phyloP scores from a whole-genome alignment of 75 land plant genomes.

The Chamaecyparis obtusa region DNA sequence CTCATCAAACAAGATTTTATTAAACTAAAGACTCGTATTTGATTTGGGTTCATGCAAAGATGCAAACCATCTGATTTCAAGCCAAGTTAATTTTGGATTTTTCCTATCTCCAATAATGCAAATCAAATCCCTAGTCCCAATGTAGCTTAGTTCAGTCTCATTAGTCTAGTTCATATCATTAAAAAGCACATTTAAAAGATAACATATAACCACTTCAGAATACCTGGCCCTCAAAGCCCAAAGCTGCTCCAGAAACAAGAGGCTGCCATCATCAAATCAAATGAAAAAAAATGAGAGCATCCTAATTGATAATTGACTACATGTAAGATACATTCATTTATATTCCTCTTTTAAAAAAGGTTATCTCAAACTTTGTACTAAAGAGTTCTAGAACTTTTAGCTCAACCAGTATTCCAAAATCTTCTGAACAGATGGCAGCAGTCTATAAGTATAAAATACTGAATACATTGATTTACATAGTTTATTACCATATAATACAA shows the following conservation, averaged over 20 bases:
- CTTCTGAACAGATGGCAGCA: too few relatives aligned
- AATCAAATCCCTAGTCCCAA: not conserved
- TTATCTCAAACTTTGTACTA: too few relatives aligned
- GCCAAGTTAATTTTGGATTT: not conserved
- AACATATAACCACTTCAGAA: not conserved
- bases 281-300: constrained; percentile 4
- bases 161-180: not conserved
- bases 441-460: too few relatives aligned
- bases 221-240: constrained; percentile 98
- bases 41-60: not conserved
- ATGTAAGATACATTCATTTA: too few relatives aligned
- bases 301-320: not conserved
- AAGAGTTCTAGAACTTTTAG: too few relatives aligned
- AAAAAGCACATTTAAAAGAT: not conserved
- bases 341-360: too few relatives aligned
- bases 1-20: not conserved
- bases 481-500: too few relatives aligned
- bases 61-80: not conserved
- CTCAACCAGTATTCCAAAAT: too few relatives aligned
- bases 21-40: not conserved
- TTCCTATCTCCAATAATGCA: not conserved
- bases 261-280: constrained; percentile 55
- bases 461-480: too few relatives aligned
- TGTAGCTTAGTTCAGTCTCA: not conserved
- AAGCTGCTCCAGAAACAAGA: constrained; percentile 96